Conservation (phyloP, 306 rosid genomes). For the Elaeagnus macrophylla region DNA sequence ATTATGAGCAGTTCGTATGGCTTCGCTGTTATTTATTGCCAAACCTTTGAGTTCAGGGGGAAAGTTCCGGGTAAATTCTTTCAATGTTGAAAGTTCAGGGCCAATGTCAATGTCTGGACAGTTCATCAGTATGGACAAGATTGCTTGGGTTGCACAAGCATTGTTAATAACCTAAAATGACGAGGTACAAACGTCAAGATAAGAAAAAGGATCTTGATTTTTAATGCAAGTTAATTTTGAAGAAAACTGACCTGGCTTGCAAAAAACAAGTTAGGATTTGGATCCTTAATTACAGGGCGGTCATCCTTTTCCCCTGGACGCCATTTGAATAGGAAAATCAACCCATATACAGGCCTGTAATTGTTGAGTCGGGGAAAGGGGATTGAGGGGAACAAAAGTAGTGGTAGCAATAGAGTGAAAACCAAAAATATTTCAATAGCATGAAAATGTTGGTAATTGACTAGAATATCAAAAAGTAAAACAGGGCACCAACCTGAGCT, state of each 20-base stretch:
- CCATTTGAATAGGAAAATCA: slow-evolving; percentile 97
- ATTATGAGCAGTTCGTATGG: slow-evolving; percentile 87
- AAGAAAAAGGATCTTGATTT: slow-evolving; percentile 4
- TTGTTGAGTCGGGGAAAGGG: slow-evolving; percentile 2
- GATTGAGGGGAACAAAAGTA: not conserved
- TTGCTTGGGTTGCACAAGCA: slow-evolving; percentile 99
- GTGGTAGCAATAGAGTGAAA: not conserved
- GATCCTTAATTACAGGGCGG: slow-evolving; percentile 78
- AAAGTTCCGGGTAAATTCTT: slow-evolving; percentile 83
- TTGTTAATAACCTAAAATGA: slow-evolving; percentile 73
- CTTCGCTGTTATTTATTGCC: slow-evolving; percentile 92
- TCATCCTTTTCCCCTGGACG: slow-evolving; percentile 97
- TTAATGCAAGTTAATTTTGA: slow-evolving; percentile 1
- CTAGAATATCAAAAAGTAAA: slow-evolving; percentile 10
- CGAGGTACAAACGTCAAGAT: slow-evolving; percentile 6
- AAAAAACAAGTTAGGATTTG: slow-evolving; percentile 88
- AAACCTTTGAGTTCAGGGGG: slow-evolving; percentile 95
- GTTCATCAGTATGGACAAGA: slow-evolving; percentile 90
- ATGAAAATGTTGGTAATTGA: slow-evolving; percentile 2
- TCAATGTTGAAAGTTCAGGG: slow-evolving; percentile 74
- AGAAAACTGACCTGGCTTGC: slow-evolving; percentile 80
- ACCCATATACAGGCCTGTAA: slow-evolving; percentile 89
- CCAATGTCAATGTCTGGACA: slow-evolving; percentile 80
- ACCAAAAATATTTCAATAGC: slow-evolving; percentile 12
- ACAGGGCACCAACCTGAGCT: slow-evolving; percentile 41